Conservation (phyloP, 345 rosid species). For the Nephelium lappaceum region DNA sequence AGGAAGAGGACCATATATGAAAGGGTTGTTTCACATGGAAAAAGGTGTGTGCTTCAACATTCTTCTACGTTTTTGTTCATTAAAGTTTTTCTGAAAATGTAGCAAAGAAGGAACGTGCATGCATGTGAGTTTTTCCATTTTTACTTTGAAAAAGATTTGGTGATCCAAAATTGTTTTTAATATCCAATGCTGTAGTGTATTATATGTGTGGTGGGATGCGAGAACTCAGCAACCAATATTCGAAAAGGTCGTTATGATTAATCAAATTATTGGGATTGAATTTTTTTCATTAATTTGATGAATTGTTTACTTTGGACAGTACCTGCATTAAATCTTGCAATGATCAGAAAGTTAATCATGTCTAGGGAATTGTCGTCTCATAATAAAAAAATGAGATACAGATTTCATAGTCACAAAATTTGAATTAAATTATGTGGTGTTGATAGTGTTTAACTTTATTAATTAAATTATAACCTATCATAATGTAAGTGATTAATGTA, state of each 20-base stretch:
- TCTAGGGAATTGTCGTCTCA: background rate
- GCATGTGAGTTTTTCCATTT: slow-evolving; percentile 41
- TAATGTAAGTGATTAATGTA: too few species aligned
- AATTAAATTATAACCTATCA: too few species aligned
- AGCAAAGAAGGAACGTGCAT: slow-evolving; percentile 26
- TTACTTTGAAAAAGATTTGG: slow-evolving; percentile 17
- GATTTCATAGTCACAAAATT: too few species aligned
- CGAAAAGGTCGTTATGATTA: background rate
- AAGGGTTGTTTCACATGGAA: slow-evolving; percentile 36
- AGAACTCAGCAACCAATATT: slow-evolving; percentile 8
- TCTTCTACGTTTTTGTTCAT: slow-evolving; percentile 26
- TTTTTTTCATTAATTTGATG: background rate
- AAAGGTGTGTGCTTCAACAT: slow-evolving; percentile 28
- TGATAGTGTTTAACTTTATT: too few species aligned
- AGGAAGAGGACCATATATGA: slow-evolving; percentile 1
- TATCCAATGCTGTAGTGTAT: slow-evolving; percentile 4
- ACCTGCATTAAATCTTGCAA: background rate
- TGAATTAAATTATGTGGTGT: too few species aligned
- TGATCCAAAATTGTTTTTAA: slow-evolving; percentile 25
- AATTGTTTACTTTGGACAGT: background rate
- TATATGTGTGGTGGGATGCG: background rate
- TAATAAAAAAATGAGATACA: background rate
- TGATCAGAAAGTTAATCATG: background rate
- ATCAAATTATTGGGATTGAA: background rate
- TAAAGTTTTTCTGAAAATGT: background rate